These are phyloP conservation scores for Neoboletus subvelutipes DNA, from an alignment of 768 basidiomycete genomes.

Conservation along the genomic window DNA sequence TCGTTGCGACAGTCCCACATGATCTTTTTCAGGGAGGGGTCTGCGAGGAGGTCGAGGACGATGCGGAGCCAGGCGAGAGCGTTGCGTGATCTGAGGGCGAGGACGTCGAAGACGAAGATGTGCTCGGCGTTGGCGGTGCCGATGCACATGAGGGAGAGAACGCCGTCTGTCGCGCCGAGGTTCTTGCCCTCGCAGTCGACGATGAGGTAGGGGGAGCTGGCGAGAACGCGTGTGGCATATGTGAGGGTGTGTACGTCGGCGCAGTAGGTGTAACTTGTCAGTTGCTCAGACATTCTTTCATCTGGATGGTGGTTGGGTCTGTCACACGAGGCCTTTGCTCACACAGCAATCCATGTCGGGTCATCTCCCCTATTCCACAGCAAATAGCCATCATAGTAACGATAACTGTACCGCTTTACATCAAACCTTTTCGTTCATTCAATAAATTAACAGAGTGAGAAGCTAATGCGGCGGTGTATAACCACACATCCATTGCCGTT, in stretches of 20 bases:
- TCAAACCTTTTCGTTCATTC: neutral
- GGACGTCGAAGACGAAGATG: slow-evolving; percentile 39
- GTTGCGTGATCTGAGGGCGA: slow-evolving; percentile 24
- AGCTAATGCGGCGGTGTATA: neutral
- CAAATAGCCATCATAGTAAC: too few species aligned
- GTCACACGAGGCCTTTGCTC: slow-evolving; percentile 11
- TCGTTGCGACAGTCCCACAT: slow-evolving; percentile 46
- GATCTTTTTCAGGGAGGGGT: slow-evolving; percentile 35
- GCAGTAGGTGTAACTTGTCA: slow-evolving; percentile 24
- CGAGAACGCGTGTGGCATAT: slow-evolving; percentile 21
- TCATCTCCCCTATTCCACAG: neutral
- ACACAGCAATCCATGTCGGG: slow-evolving; percentile 6
- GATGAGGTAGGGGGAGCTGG: slow-evolving; percentile 27
- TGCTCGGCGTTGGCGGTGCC: slow-evolving; percentile 31
- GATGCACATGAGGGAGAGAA: slow-evolving; percentile 38
- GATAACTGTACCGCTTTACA: too few species aligned
- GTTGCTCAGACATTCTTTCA: slow-evolving; percentile 18
- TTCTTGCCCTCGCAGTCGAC: slow-evolving; percentile 43
- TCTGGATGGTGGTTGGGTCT: neutral
- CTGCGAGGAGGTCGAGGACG: slow-evolving; percentile 31
- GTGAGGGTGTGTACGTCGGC: slow-evolving; percentile 10
- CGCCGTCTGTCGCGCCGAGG: slow-evolving; percentile 32
- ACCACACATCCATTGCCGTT: neutral
- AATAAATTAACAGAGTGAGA: neutral
- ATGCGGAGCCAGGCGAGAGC: slow-evolving; percentile 21